Evolutionary conservation across 169 alveolate species (phyloP), one percentile per base, ranked within the genome.

Genomic region (Plasmodium vinckei): DNA sequence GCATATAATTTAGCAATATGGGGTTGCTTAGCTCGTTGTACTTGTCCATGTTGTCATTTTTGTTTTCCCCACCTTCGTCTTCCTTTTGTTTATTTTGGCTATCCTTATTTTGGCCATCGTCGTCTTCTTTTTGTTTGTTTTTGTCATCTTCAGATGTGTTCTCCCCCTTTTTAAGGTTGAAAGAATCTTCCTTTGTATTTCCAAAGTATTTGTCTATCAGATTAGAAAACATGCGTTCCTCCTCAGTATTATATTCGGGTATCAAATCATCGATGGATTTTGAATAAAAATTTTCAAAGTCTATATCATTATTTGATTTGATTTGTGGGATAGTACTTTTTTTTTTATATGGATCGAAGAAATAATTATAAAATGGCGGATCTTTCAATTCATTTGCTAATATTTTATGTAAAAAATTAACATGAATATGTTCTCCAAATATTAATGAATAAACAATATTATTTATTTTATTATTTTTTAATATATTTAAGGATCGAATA

Each of bases 11-110:
- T n/a, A 84, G 42, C 10, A 84, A 23, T 21, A 70, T 84, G 7
- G 91, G 86, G 39, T 84, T 84, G 51, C 91, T 84, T 39, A 84
- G 42, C 9, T 84, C 91, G 65, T 84, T 71, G 44, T 84, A 84
- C 47, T 69, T 84, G 70, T 64, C n/a, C 27, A 64, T 9, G 1
- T 15, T 23, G 6, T 39, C 13, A 33, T 27, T n/a, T 21, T 27
- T 5, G 0, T 9, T 57, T 57, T 57, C 9, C 0, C 12, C 0
- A 2, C 1, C 15, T 12, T 44, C 60, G 39, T 15, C 39, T 67
- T 67, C 60, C 9, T 21, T 1, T 1, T 27, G 19, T 9, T 12
- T 33, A 12, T 51, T 13, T 7, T 5, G 49, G 23, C 27, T 1
- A 7, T 9, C 49, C n/a, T 51, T 23, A 7, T 7, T 44, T 42